Evolutionary conservation across 176 grass and related monocot genomes (phyloP), one percentile per base, ranked within the genome.

Genomic region (Aegilops sharonensis): DNA sequence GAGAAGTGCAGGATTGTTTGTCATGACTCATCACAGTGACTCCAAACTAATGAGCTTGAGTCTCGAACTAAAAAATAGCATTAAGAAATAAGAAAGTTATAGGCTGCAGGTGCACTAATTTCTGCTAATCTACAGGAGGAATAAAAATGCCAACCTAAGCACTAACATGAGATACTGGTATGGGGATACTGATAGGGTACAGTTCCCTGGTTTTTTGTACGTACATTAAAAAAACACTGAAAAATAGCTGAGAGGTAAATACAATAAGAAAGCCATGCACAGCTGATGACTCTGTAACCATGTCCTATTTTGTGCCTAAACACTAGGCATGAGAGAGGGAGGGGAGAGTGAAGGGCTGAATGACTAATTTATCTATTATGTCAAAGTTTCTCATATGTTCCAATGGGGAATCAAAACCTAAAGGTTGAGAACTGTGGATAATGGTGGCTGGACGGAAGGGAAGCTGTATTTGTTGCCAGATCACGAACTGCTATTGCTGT

Each of bases 41-140:
- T 70, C 56, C 7, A 60, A 11, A 77, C 69, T 56, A 66, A 68
- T 32, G 57, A 21, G 69, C n/a, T 71, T 40, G 68, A 40, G 20
- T 35, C 72, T 69, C 36, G 24, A 70, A 9, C 40, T 47, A 54
- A 65, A 29, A 67, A 67, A 67, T 63, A 75, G 5, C 17, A n/a
- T 76, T 75, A 42, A 76, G 7, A 47, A 78, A 25, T 54, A 81
- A 23, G 25, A 64, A 52, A 75, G 9, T 27, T 68, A 65, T 57
- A 8, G 69, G 1, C 42, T 3, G 42, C n/a, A 57, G 43, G 45
- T 77, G n/a, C 20, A 75, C 20, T 81, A 87, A 54, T 81, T 75
- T 81, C 11, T 75, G 20, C 70, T 65, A 87, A 86, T 68, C 4
- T 71, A 40, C 68, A 18, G 65, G 64, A 68, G 65, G 65, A 68